Evolutionary conservation across 306 rosid genomes (phyloP).

Genomic region (Purshia tridentata): DNA sequence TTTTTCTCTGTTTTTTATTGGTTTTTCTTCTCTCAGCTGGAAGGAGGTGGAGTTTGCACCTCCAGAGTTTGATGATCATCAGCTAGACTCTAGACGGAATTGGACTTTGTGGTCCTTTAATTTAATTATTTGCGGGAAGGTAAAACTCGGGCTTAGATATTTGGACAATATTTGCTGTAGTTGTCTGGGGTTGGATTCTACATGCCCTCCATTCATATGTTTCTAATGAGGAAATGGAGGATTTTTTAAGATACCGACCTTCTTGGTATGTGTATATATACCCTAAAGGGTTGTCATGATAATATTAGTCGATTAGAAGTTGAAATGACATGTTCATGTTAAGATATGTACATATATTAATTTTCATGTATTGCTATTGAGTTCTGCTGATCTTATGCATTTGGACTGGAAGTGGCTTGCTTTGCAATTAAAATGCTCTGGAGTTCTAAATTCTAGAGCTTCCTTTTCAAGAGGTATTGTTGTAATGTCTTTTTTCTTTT

Average conservation of each 20-base stretch:
- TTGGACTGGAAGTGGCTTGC: background rate
- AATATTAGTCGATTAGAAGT: background rate
- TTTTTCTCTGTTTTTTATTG: too few species aligned
- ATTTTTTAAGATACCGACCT: background rate
- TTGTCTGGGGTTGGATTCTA: background rate
- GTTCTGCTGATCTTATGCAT: background rate
- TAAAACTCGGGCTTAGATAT: background rate
- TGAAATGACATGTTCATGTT: background rate
- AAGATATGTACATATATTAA: background rate
- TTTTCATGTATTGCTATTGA: background rate
- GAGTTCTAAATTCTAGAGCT: background rate
- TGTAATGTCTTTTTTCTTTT: background rate
- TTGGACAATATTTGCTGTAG: background rate
- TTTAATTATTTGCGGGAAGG: slow-evolving; percentile 37
- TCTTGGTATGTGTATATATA: background rate
- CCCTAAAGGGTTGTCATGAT: background rate
- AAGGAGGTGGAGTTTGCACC: too few species aligned
- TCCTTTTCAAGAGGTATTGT: background rate
- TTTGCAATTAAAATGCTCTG: background rate
- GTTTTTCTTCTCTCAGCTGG: too few species aligned
- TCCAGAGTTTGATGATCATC: too few species aligned
- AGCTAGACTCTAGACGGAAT: background rate
- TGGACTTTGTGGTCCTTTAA: background rate
- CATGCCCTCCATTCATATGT: background rate
- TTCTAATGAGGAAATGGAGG: background rate